Base-by-base conservation (phyloP, 2,329 filamentous ascomycete genomes). In the Chaetomium olivaceum region DNA sequence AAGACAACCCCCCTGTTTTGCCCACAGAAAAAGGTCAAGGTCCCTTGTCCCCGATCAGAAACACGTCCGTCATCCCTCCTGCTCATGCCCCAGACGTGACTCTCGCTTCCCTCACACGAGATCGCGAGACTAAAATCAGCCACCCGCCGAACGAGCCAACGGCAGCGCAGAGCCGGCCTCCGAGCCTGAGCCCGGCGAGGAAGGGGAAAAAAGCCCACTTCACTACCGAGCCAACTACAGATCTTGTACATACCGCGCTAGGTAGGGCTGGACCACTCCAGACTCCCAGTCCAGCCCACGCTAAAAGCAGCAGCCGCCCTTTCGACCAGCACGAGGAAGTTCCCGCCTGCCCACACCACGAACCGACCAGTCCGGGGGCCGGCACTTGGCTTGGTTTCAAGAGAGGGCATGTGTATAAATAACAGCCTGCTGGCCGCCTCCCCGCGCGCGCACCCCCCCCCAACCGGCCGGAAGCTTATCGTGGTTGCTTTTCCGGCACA, bases 191-290 rank as follows among this genome's bases (percentile, higher is more conserved):
- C 3, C 33, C 14, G 16, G 54, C n/a, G 55, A 56, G 23, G 27
- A 6, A 29, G 6, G 27, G 27, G 27, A 29, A 21, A 31, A 31
- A 36, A 36, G 27, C 23, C 54, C 54, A 33, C 29, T 19, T 57
- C n/a, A 27, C 55, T 16, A 46, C 21, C 51, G 16, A 19, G 23
- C 36, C 56, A 9, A 48, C 36, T 23, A 27, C 16, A 43, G 39
- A 43, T 43, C 39, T 43, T 43, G 39, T 43, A 43, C 7, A 19
- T 25, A 31, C n/a, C 12, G 43, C 57, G 43, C 57, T 59, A 59
- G 57, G n/a, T 57, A 57, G 54, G 54, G 54, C 54, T 57, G 54
- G 54, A 57, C 31, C 54, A 39, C 54, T 39, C 33, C n/a, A 57
- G 54, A 56, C 52, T 16, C n/a, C 31, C 27, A 33, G 27, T 25